These are phyloP conservation scores for Botryotinia globosa DNA, from an alignment of 2,329 filamentous ascomycete genomes.

Conservation along the genomic window DNA sequence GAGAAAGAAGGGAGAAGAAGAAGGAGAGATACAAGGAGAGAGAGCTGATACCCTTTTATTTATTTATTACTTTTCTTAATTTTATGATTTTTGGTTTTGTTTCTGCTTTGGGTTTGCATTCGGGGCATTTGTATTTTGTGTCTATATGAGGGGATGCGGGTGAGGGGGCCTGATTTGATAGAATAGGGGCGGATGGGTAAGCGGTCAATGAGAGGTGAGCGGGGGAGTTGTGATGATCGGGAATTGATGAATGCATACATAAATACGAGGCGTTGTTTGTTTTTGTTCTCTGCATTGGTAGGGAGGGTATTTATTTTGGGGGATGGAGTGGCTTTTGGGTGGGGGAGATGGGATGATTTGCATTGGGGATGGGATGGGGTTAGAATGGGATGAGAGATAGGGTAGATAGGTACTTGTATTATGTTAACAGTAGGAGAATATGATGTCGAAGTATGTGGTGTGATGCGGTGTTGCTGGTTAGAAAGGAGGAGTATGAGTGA, in stretches of 20 bases:
- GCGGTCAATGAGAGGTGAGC: not conserved
- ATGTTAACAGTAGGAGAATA: not conserved
- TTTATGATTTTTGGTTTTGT: not conserved
- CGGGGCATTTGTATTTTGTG: not conserved
- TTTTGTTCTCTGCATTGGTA: not conserved
- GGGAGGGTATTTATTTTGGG: not conserved
- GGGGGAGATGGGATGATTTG: not conserved
- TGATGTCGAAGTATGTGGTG: not conserved
- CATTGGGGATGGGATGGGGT: not conserved
- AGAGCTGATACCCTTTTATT: slow-evolving; percentile 3
- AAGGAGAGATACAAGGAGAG: not conserved
- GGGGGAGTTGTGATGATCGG: not conserved
- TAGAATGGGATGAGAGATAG: not conserved
- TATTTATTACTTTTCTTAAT: not conserved
- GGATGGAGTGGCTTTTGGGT: not conserved
- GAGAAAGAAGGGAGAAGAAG: not conserved
- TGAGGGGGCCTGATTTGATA: not conserved
- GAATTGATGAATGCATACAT: not conserved
- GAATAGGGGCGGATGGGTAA: not conserved
- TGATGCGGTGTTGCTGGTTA: not conserved
- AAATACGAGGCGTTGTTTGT: not conserved
- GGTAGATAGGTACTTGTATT: not conserved
- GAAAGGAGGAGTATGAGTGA: not conserved
- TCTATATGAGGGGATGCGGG: not conserved
- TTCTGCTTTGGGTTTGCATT: not conserved